Evolutionary conservation across 768 basidiomycete species (phyloP).

Genomic region (Paxillus involutus): DNA sequence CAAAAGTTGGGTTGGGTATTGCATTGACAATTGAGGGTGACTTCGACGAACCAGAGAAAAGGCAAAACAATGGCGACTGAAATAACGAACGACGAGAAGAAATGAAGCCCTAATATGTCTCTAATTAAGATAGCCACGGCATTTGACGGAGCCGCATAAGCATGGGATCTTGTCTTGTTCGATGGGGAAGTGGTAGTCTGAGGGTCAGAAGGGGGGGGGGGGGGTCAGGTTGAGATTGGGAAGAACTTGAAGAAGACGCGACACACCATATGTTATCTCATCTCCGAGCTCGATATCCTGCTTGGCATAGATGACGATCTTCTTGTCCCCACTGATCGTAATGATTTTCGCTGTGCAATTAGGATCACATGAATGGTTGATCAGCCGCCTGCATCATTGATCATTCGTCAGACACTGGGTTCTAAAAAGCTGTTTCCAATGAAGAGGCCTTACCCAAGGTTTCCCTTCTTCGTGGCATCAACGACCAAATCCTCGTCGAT

Average conservation of each 20-base stretch:
- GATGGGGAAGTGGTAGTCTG: constrained; percentile 99
- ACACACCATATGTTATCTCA: constrained; percentile 94
- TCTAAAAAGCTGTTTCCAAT: not conserved
- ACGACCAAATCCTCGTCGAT: constrained; percentile 98
- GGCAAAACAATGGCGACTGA: not conserved
- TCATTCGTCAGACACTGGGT: constrained; percentile 11
- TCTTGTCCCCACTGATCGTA: constrained; percentile 89
- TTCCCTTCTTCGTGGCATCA: constrained; percentile 99
- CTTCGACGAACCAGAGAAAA: not conserved
- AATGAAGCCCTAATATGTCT: constrained; percentile 19
- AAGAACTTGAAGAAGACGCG: not conserved
- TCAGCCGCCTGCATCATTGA: constrained; percentile 68
- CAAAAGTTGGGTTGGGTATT: constrained; percentile 20
- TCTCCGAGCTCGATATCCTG: constrained; percentile 94
- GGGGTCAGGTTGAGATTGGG: not conserved
- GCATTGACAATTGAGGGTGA: constrained; percentile 6
- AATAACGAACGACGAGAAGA: not conserved
- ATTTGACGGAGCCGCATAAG: constrained; percentile 86
- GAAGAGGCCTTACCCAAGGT: constrained; percentile 74
- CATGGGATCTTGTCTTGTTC: constrained; percentile 98
- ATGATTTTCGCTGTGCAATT: constrained; percentile 91
- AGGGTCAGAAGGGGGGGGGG: not conserved
- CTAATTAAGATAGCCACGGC: constrained; percentile 96
- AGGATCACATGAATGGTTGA: constrained; percentile 98
- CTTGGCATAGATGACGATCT: constrained; percentile 99